Conservation (phyloP, 768 basidiomycete species). For the Udeniomyces megalosporus region DNA sequence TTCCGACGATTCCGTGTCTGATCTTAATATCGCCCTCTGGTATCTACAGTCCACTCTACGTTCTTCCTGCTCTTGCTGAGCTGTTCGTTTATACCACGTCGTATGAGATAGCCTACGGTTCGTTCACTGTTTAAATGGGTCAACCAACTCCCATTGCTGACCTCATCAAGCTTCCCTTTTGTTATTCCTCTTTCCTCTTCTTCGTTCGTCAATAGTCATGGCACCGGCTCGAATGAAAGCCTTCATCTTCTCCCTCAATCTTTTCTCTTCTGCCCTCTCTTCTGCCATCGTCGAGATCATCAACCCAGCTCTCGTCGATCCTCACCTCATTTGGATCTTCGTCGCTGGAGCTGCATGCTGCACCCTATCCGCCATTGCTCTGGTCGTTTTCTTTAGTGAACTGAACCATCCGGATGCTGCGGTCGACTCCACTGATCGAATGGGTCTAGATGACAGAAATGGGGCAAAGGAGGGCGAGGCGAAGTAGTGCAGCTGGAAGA, state of each 20-base stretch:
- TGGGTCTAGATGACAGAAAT: too few relatives aligned
- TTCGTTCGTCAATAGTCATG: slow-evolving; percentile 21
- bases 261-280: slow-evolving; percentile 26
- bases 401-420: too few relatives aligned
- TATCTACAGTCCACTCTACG: slow-evolving; percentile 20
- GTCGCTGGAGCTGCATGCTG: too few relatives aligned
- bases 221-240: slow-evolving; percentile 19
- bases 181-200: slow-evolving; percentile 20
- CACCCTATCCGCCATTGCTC: too few relatives aligned
- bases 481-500: too few relatives aligned
- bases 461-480: too few relatives aligned
- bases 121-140: slow-evolving; percentile 14
- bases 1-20: too few relatives aligned
- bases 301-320: slow-evolving; percentile 19
- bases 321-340: slow-evolving; percentile 28
- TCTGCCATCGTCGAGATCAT: slow-evolving; percentile 22
- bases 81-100: slow-evolving; percentile 27
- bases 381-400: too few relatives aligned
- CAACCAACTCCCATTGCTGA: slow-evolving; percentile 21
- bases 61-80: slow-evolving; percentile 26
- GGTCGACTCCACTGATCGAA: too few relatives aligned
- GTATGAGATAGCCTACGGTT: slow-evolving; percentile 29
- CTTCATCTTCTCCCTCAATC: slow-evolving; percentile 6
- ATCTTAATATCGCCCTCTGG: slow-evolving; percentile 21
- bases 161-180: slow-evolving; percentile 18